Evolutionary conservation across 2,329 filamentous ascomycete genomes (phyloP).

Genomic region (Dactylellina cionopaga): DNA sequence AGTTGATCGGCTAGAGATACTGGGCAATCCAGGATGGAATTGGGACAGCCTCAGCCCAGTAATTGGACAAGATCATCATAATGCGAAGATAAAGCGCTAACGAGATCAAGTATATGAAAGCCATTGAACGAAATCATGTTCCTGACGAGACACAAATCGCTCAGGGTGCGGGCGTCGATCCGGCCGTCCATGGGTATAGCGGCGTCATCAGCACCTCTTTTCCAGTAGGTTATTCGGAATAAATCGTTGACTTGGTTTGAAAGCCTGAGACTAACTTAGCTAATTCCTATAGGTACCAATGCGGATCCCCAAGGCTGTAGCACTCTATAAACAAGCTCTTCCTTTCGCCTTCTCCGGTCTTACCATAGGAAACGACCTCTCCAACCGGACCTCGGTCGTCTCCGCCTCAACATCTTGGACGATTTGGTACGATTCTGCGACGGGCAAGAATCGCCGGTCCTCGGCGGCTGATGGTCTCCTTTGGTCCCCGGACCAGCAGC

Average conservation of each 20-base stretch:
- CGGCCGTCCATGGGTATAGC: constrained; percentile 10
- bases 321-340: constrained; percentile 54
- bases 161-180: constrained; percentile 35
- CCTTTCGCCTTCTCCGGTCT: constrained; percentile 52
- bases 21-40: no score
- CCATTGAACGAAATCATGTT: constrained; percentile 54
- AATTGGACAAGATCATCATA: background rate
- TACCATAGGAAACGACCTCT: no score
- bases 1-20: no score
- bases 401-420: no score
- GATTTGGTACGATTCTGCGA: no score
- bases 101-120: constrained; percentile 16
- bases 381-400: no score
- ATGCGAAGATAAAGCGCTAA: constrained; percentile 7
- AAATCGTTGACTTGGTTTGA: background rate
- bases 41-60: constrained; percentile 7
- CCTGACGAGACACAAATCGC: constrained; percentile 51
- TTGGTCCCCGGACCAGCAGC: no score
- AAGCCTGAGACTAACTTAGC: background rate
- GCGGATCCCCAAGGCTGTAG: constrained; percentile 54
- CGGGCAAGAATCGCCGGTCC: no score
- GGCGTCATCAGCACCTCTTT: constrained; percentile 56
- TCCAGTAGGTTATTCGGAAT: constrained; percentile 48
- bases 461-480: no score
- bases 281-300: constrained; percentile 51